These are phyloP conservation scores for Exserohilum rostratum DNA, from an alignment of 2,329 filamentous ascomycete genomes.

Conservation along the genomic window DNA sequence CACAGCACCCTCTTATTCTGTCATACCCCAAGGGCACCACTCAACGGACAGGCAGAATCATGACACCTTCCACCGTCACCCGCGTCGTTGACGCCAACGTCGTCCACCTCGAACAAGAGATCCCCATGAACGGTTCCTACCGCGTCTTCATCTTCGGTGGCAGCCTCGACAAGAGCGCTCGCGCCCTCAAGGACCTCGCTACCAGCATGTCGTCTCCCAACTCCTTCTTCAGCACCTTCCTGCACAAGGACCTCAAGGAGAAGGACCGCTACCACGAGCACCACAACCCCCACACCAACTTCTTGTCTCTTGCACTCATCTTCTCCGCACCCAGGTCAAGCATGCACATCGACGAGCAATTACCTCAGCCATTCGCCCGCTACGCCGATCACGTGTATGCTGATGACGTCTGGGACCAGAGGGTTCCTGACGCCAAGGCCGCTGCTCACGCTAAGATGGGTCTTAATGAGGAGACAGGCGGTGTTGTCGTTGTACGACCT, in stretches of 20 bases:
- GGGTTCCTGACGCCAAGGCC: slow-evolving; percentile 71
- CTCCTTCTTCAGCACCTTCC: slow-evolving; percentile 75
- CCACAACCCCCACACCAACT: slow-evolving; percentile 82
- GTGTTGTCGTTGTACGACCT: slow-evolving; percentile 81
- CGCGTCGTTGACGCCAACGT: slow-evolving; percentile 87
- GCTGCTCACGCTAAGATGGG: slow-evolving; percentile 89
- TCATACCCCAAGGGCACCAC: slow-evolving; percentile 61
- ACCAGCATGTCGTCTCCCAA: slow-evolving; percentile 66
- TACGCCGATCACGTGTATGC: slow-evolving; percentile 86
- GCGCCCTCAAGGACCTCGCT: slow-evolving; percentile 74
- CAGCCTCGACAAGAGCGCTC: slow-evolving; percentile 60
- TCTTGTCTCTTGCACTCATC: slow-evolving; percentile 80
- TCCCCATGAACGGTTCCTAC: slow-evolving; percentile 87
- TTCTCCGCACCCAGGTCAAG: slow-evolving; percentile 70
- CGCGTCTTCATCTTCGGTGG: slow-evolving; percentile 88
- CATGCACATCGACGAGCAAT: slow-evolving; percentile 74
- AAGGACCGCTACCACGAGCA: slow-evolving; percentile 69
- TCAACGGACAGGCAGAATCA: slow-evolving; percentile 74
- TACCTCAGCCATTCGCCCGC: slow-evolving; percentile 72
- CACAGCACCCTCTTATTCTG: slow-evolving; percentile 72
- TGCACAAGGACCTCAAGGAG: slow-evolving; percentile 63
- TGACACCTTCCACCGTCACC: slow-evolving; percentile 81
- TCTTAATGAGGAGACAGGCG: slow-evolving; percentile 72
- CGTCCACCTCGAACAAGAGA: slow-evolving; percentile 87
- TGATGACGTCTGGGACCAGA: slow-evolving; percentile 77